Evolutionary conservation across 1,284 basidiomycete genomes (phyloP), one percentile per base, ranked within the genome.

Genomic region (Ceratorhiza oryzae-sativae): DNA sequence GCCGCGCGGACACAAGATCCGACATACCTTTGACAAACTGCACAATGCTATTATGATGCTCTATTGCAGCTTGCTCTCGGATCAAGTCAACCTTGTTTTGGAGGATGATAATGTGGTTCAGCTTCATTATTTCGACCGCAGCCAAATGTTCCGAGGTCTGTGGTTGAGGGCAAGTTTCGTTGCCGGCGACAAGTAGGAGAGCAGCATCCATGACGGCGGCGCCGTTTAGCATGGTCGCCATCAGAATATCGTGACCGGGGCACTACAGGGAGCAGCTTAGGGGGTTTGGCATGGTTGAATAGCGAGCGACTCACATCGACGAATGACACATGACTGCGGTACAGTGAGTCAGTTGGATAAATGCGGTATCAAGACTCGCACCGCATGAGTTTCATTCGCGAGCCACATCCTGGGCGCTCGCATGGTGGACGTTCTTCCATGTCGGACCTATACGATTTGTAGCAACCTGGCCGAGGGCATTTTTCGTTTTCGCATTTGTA

Each of bases 191-290:
- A 60, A 99, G 88, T 0, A 99, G 87, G 0, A 99, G 84, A 18
- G 97, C 97, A 73, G 97, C 97, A 82, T 98, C 96, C 97, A 99
- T 96, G 85, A 99, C 97, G 27, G 97, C 97, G 48, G 97, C 97
- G 82, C 97, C 97, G 87, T 98, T 98, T 78, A 99, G 86, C 97
- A 99, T 99, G 77, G 97, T 99, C 73, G 97, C 97, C 97, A 99
- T 99, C 81, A 99, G 86, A 87, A 93, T 93, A 79, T 96, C 94
- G 87, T 96, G 94, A 76, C 94, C 94, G 1, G 94, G 94, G 80
- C 94, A 95, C 74, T 75, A 34, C 23, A 49, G 42, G 12, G 20
- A 8, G 6, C 10, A 48, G 20, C n/a, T 27, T 27, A 46, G 5
- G 23, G 15, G 8, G 6, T 18, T 15, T 4, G 23, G 12, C 15